Evolutionary conservation across 2,329 filamentous ascomycete genomes (phyloP).

Genomic region (Penicillium sp.): DNA sequence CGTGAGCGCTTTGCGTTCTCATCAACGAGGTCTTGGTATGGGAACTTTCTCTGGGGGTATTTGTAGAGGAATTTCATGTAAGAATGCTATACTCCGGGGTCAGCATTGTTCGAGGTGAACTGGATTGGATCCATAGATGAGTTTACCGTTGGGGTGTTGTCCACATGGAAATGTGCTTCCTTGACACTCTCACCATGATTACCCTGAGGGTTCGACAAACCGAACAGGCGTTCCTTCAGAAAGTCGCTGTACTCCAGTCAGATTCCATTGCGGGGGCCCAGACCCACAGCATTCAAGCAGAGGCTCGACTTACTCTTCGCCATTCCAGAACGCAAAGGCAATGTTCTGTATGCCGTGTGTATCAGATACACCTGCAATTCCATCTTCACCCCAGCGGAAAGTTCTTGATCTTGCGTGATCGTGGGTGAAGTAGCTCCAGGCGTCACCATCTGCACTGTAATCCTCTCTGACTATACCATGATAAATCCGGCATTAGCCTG

Average conservation of each 20-base stretch:
- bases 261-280: neutral
- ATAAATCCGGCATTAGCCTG: conserved; percentile 29
- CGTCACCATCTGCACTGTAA: conserved; percentile 84
- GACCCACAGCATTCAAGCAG: neutral
- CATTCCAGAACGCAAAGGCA: conserved; percentile 96
- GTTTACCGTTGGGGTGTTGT: conserved; percentile 76
- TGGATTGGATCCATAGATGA: neutral
- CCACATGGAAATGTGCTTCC: conserved; percentile 92
- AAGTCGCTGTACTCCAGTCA: conserved; percentile 62
- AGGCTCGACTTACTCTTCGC: conserved; percentile 69
- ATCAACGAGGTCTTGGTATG: conserved; percentile 81
- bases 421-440: conserved; percentile 95
- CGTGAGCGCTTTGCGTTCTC: conserved; percentile 77
- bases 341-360: conserved; percentile 89
- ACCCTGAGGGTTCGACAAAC: conserved; percentile 91
- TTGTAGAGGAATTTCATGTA: conserved; percentile 99
- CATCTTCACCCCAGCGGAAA: conserved; percentile 95
- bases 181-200: conserved; percentile 98
- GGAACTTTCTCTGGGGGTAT: conserved; percentile 87
- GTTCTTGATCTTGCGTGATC: conserved; percentile 84
- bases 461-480: conserved; percentile 71
- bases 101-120: neutral
- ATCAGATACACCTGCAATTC: conserved; percentile 93
- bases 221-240: conserved; percentile 91
- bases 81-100: conserved; percentile 63